Evolutionary conservation across 169 alveolate genomes (phyloP), one percentile per base, ranked within the genome.

Genomic region (Eimeria sp.): DNA sequence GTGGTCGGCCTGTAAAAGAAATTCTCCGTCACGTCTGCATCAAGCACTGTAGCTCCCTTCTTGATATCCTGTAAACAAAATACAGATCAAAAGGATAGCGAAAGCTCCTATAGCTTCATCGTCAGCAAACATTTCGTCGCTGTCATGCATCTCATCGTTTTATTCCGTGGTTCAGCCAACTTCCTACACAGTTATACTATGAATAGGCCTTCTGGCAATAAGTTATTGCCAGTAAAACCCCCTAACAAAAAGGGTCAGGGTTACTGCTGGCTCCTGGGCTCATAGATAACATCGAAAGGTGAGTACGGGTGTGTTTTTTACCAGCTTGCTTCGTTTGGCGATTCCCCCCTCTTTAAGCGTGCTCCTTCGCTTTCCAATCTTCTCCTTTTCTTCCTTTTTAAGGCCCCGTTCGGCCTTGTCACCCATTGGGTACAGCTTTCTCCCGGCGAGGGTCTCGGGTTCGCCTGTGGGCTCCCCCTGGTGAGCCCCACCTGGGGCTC

Each of bases 401-500:
- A 97, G 94, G 95, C 96, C 94, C 67, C 93, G 14, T 82, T 78
- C 95, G 7, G 98, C 99, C 78, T 98, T 98, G 92, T 98, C 99
- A 5, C 99, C 99, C 99, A 99, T 99, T 57, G 96, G 97, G 96
- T 98, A 97, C 89, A 98, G 97, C 51, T 98, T 95, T 75, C 98
- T 97, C 27, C 99, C 99, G 14, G 96, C 99, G 83, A 99, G 97
- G 49, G 99, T 97, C 96, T 99, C 99, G 47, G 99, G 99, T 95
- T 99, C 99, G 0, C 99, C 99, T 18, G 99, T 98, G 20, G 99
- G 99, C 96, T 97, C 99, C 34, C 94, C 93, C 72, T 80, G 94
- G 78, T 93, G 93, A 51, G 90, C 94, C 34, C 93, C 96, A 67
- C 93, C 91, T 13, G 96, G 93, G 0, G 76, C 96, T 30, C 96